Conservation (phyloP, 371 early-diverging fungal genomes). For the Mortierella polycephala region DNA sequence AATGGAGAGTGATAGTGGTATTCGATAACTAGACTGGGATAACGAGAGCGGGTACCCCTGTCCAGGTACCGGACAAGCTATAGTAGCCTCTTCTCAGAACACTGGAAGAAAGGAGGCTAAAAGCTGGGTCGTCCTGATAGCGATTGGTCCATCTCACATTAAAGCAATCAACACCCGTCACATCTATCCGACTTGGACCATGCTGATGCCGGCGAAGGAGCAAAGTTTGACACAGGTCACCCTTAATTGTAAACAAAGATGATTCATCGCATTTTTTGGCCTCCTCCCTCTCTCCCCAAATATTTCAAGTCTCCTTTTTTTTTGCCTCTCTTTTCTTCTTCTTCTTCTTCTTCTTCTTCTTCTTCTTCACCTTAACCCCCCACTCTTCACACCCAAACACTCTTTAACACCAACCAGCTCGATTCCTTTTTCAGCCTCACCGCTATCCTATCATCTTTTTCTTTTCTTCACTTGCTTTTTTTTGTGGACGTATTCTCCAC, state of each 20-base stretch:
- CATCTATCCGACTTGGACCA: too few relatives aligned
- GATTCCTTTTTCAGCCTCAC: not conserved
- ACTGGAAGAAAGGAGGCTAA: too few relatives aligned
- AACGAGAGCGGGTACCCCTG: too few relatives aligned
- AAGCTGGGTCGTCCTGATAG: too few relatives aligned
- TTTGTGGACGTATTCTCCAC: slow-evolving; percentile 24
- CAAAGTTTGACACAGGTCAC: too few relatives aligned
- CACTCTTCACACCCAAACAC: slow-evolving; percentile 6
- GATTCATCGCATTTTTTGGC: slow-evolving; percentile 6
- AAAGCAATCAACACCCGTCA: too few relatives aligned
- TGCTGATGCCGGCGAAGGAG: too few relatives aligned
- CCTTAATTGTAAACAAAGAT: not conserved
- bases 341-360: slow-evolving; percentile 13
- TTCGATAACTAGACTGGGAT: too few relatives aligned
- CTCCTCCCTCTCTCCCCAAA: slow-evolving; percentile 4
- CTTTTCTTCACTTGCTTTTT: slow-evolving; percentile 5
- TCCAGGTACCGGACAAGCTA: too few relatives aligned
- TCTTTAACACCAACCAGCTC: not conserved
- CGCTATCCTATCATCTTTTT: not conserved
- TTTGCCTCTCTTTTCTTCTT: slow-evolving; percentile 11
- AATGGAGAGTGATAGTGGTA: too few relatives aligned
- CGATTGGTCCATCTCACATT: too few relatives aligned
- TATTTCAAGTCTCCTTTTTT: slow-evolving; percentile 31
- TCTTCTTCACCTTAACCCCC: not conserved
- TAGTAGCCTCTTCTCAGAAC: too few relatives aligned